These are phyloP conservation scores for Murraya koenigii DNA, from an alignment of 345 rosid genomes.

Conservation along the genomic window DNA sequence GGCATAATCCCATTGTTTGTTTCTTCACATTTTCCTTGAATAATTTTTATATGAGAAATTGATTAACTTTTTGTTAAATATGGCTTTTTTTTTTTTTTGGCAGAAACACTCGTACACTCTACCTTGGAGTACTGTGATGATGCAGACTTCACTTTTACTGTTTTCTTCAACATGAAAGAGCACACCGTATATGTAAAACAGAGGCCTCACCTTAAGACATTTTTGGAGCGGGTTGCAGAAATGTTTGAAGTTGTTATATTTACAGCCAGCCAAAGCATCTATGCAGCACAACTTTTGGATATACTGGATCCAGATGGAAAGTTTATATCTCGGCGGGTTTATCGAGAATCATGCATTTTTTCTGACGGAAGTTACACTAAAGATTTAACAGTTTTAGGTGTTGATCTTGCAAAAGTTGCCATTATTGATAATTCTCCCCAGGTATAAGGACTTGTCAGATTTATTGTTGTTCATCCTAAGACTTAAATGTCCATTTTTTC, in stretches of 20 bases:
- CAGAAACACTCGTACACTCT: constrained; percentile 96
- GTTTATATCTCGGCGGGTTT: constrained; percentile 69
- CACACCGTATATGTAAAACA: constrained; percentile 78
- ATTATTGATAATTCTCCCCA: constrained; percentile 95
- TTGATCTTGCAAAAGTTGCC: constrained; percentile 93
- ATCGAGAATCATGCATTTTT: constrained; percentile 88
- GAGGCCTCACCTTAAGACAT: constrained; percentile 77
- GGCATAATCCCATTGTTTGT: background rate
- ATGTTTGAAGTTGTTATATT: constrained; percentile 81
- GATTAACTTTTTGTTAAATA: constrained; percentile 2
- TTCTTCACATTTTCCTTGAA: background rate
- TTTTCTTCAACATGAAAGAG: constrained; percentile 87
- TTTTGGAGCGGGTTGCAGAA: constrained; percentile 86
- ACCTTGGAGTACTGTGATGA: constrained; percentile 66
- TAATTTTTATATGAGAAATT: background rate
- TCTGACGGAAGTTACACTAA: constrained; percentile 87
- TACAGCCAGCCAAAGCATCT: constrained; percentile 96
- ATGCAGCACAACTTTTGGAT: constrained; percentile 81
- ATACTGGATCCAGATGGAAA: constrained; percentile 72
- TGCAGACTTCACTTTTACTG: constrained; percentile 83
- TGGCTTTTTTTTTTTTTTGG: constrained; percentile 19
- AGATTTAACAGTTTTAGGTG: constrained; percentile 88
- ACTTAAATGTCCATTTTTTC: constrained; percentile 12
- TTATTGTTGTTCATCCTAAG: background rate
- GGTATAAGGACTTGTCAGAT: constrained; percentile 42